A percentile compares a stretch with the other conserved stretches of the same genome.
Conservation (phyloP, 2,329 filamentous ascomycete genomes). For the Fusarium metavorans region DNA sequence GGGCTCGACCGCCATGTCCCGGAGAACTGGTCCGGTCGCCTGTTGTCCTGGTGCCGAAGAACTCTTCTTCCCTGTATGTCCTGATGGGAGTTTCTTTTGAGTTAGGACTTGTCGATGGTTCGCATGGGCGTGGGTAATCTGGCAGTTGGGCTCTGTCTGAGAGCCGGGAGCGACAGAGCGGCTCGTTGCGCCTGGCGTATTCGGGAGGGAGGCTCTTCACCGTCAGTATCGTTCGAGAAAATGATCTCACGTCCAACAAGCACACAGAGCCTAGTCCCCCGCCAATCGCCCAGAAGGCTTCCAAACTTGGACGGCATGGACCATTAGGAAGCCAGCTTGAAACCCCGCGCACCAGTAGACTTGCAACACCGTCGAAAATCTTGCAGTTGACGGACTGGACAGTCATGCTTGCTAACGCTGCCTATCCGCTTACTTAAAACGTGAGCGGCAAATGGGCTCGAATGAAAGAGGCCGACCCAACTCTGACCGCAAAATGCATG, state of each 20-base stretch:
- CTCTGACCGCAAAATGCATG: conserved; percentile 26
- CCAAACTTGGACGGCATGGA: conserved; percentile 4
- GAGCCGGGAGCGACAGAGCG: not conserved
- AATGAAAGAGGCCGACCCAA: not conserved
- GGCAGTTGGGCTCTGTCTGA: not conserved
- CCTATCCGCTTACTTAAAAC: not conserved
- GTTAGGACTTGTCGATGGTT: not conserved
- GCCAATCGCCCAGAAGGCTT: conserved; percentile 2
- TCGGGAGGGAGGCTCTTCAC: conserved; percentile 10
- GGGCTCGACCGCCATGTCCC: conserved; percentile 14
- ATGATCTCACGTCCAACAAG: conserved; percentile 27
- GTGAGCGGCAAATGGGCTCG: not conserved
- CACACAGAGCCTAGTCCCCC: conserved; percentile 15
- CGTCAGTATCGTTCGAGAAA: conserved; percentile 29
- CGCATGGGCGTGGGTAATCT: not conserved
- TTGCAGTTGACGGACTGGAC: not conserved
- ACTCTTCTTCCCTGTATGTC: not conserved
- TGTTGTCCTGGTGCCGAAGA: conserved; percentile 2
- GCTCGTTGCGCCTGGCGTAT: conserved; percentile 8
- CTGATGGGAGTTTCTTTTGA: not conserved
- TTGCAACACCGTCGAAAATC: conserved; percentile 2
- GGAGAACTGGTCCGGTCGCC: conserved; percentile 11
- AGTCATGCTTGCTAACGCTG: conserved; percentile 3
- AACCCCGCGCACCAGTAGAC: conserved; percentile 17
- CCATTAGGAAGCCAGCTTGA: conserved; percentile 9